phyloP scores from a whole-genome alignment of 2,329 filamentous ascomycete species.

The Cladosporium sp. region DNA sequence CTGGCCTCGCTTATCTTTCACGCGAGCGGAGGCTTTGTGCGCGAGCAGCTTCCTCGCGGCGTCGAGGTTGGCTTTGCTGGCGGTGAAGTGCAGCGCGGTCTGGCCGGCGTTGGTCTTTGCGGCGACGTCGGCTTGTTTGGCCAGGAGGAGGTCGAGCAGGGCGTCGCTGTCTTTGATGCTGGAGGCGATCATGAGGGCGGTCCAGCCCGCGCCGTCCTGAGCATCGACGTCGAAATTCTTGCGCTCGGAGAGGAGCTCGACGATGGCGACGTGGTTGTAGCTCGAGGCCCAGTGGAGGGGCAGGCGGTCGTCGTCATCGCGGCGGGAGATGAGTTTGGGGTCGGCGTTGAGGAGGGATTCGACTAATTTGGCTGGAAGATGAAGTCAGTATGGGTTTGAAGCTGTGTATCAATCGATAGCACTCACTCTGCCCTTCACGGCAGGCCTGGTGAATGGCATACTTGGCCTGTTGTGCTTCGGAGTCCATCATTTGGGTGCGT shows the following conservation, averaged over 20 bases:
- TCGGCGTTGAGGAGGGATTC: constrained; percentile 76
- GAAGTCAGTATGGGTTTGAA: constrained; percentile 15
- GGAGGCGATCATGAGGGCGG: constrained; percentile 76
- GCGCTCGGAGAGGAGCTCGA: constrained; percentile 64
- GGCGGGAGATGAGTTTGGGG: constrained; percentile 67
- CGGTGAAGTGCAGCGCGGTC: constrained; percentile 86
- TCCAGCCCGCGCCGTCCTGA: constrained; percentile 78
- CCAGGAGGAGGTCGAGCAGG: constrained; percentile 63
- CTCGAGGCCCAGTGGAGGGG: constrained; percentile 93
- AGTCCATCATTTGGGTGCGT: constrained; percentile 23
- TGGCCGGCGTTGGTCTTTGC: constrained; percentile 70
- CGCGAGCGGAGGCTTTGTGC: constrained; percentile 70
- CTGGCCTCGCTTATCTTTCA: constrained; percentile 84
- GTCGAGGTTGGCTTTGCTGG: constrained; percentile 84
- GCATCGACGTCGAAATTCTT: constrained; percentile 80
- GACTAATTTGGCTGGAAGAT: constrained; percentile 56
- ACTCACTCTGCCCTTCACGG: constrained; percentile 75
- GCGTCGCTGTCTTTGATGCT: constrained; percentile 69
- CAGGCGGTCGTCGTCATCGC: constrained; percentile 85
- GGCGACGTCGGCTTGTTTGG: constrained; percentile 67
- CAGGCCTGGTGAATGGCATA: constrained; percentile 86
- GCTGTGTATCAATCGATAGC: too few species aligned
- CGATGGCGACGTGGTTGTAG: constrained; percentile 72
- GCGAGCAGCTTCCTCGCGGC: constrained; percentile 72
- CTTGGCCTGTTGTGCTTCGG: constrained; percentile 47